phyloP scores from a whole-genome alignment of 108 stramenopile genomes.

The Chaetoceros muelleri region DNA sequence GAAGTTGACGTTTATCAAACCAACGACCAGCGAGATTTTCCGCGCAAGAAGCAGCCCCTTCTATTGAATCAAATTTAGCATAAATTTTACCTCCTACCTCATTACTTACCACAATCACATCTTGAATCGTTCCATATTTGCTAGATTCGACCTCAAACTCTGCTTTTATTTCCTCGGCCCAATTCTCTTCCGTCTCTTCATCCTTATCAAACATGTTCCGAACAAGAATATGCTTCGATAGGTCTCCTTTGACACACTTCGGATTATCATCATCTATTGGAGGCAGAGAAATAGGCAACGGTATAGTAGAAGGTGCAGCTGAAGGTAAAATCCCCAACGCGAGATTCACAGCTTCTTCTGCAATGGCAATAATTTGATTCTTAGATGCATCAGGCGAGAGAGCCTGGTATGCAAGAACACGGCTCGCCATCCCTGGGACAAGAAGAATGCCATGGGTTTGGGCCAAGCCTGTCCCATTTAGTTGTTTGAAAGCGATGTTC shows the following conservation, averaged over 20 bases:
- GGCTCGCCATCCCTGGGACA: neutral
- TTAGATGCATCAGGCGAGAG: constrained; percentile 15
- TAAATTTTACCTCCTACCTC: constrained; percentile 90
- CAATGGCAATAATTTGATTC: constrained; percentile 22
- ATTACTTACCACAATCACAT: constrained; percentile 56
- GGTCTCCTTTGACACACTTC: constrained; percentile 21
- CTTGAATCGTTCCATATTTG: constrained; percentile 73
- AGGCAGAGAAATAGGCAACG: constrained; percentile 3
- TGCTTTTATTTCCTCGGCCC: constrained; percentile 83
- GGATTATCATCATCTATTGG: constrained; percentile 18
- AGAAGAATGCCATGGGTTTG: neutral
- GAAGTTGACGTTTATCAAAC: constrained; percentile 88
- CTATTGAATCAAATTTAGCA: constrained; percentile 59
- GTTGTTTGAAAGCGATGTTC: constrained; percentile 29
- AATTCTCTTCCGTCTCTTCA: constrained; percentile 78
- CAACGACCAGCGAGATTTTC: constrained; percentile 86
- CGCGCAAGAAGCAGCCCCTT: constrained; percentile 65
- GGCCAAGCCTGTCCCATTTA: constrained; percentile 31
- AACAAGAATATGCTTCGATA: constrained; percentile 56
- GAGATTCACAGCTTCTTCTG: constrained; percentile 31
- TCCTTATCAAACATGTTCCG: constrained; percentile 94
- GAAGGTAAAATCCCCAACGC: constrained; percentile 9
- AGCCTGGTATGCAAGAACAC: constrained; percentile 10
- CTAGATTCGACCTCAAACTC: constrained; percentile 85
- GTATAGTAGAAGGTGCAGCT: neutral